Evolutionary conservation across 257 asterid genomes (phyloP).

Genomic region (Salvia miltiorrhiza): DNA sequence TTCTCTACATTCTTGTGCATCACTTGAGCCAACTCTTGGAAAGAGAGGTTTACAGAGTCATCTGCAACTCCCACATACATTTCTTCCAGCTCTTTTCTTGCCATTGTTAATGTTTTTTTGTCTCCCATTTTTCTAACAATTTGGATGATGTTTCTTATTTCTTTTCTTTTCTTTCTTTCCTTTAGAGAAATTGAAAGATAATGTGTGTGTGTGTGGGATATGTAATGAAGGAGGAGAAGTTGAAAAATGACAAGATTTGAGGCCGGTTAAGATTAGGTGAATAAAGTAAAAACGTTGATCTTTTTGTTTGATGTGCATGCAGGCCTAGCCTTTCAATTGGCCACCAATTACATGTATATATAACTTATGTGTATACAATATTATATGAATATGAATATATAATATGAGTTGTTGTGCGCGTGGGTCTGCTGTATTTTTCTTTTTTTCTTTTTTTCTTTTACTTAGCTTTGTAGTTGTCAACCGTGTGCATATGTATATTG

Average conservation of each 20-base stretch:
- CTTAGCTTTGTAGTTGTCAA: neutral
- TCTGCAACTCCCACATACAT: constrained; percentile 70
- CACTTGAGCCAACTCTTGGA: constrained; percentile 62
- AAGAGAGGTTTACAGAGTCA: constrained; percentile 83
- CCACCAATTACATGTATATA: too few relatives aligned
- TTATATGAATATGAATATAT: neutral
- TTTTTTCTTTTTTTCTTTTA: too few relatives aligned
- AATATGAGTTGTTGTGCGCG: neutral
- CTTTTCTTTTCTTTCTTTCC: neutral
- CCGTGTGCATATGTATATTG: neutral
- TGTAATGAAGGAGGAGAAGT: constrained; percentile 1
- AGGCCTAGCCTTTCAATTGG: too few relatives aligned
- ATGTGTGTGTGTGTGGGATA: neutral
- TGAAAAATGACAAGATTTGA: constrained; percentile 5
- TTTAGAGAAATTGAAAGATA: neutral
- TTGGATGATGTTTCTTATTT: neutral
- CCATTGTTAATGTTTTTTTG: constrained; percentile 39
- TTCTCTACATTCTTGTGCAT: constrained; percentile 17
- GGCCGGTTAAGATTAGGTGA: constrained; percentile 23
- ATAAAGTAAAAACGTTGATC: neutral
- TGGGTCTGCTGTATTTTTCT: neutral
- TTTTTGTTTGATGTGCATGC: neutral
- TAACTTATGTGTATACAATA: neutral
- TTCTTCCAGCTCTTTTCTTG: constrained; percentile 60
- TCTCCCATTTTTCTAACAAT: constrained; percentile 42